Conservation (phyloP, 2,329 filamentous ascomycete species). For the Pseudogymnoascus verrucosus region DNA sequence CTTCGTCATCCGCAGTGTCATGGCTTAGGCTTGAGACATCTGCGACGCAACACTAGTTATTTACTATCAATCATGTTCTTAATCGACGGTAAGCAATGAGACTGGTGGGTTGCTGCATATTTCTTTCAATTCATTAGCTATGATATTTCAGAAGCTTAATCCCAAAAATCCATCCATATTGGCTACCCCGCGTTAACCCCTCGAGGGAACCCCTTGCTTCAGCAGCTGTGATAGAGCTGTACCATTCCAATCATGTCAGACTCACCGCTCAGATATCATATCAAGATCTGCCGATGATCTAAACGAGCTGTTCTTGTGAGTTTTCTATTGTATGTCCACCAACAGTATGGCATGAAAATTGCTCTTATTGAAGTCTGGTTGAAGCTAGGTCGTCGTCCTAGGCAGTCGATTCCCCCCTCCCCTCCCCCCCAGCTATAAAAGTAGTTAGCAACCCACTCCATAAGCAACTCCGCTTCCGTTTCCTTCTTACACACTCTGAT, state of each 20-base stretch:
- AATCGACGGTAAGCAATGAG: background rate
- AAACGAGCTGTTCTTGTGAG: background rate
- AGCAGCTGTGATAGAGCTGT: background rate
- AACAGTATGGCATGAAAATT: background rate
- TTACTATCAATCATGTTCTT: background rate
- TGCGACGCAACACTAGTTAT: background rate
- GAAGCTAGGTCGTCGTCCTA: background rate
- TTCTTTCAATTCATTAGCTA: background rate
- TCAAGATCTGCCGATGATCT: background rate
- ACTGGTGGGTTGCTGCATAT: background rate
- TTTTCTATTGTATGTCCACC: background rate
- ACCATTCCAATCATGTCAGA: background rate
- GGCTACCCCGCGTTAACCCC: background rate
- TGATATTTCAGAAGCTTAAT: background rate
- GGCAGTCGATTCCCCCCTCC: background rate
- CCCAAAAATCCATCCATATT: background rate
- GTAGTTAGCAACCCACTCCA: background rate
- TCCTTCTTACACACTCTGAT: background rate
- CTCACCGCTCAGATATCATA: background rate
- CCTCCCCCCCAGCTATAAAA: background rate
- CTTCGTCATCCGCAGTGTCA: background rate
- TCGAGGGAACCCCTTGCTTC: background rate
- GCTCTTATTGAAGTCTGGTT: background rate
- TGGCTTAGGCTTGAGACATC: background rate
- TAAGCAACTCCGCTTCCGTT: background rate